These are phyloP conservation scores for Lentinula sp. DNA, from an alignment of 768 basidiomycete genomes.

Conservation along the genomic window DNA sequence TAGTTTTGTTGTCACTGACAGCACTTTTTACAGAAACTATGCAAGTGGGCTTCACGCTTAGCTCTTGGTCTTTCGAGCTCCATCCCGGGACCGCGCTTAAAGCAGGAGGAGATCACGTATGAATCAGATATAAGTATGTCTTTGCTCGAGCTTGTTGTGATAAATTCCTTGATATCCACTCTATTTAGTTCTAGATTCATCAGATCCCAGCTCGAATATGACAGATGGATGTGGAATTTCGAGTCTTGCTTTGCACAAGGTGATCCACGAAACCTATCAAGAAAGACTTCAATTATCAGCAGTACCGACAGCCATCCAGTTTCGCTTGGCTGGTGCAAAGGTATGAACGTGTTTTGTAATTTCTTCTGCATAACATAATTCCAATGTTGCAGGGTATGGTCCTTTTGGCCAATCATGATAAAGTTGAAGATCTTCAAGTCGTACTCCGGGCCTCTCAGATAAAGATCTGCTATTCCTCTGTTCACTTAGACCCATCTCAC, in stretches of 20 bases:
- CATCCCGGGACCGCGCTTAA: slow-evolving; percentile 44
- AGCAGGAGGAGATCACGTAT: slow-evolving; percentile 26
- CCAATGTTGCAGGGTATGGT: slow-evolving; percentile 26
- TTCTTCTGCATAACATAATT: neutral
- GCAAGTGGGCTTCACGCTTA: slow-evolving; percentile 62
- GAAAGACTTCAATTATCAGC: slow-evolving; percentile 26
- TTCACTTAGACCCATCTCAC: slow-evolving; percentile 32
- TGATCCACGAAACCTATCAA: slow-evolving; percentile 19
- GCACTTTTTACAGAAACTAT: slow-evolving; percentile 36
- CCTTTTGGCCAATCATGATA: slow-evolving; percentile 10
- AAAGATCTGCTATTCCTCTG: slow-evolving; percentile 34
- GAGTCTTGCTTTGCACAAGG: slow-evolving; percentile 28
- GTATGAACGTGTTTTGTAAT: slow-evolving; percentile 16
- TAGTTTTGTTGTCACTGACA: neutral
- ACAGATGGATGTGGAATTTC: slow-evolving; percentile 51
- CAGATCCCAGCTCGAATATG: slow-evolving; percentile 32
- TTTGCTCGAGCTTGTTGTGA: neutral
- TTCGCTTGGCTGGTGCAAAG: slow-evolving; percentile 42
- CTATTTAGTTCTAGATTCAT: slow-evolving; percentile 18
- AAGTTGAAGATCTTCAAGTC: slow-evolving; percentile 16
- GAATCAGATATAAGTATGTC: slow-evolving; percentile 45
- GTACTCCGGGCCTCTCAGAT: slow-evolving; percentile 34
- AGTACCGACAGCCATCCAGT: slow-evolving; percentile 45
- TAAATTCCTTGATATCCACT: neutral
- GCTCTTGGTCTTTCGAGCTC: slow-evolving; percentile 61